Base-by-base conservation (phyloP, 257 asterid species). In the Sherardia arvensis region DNA sequence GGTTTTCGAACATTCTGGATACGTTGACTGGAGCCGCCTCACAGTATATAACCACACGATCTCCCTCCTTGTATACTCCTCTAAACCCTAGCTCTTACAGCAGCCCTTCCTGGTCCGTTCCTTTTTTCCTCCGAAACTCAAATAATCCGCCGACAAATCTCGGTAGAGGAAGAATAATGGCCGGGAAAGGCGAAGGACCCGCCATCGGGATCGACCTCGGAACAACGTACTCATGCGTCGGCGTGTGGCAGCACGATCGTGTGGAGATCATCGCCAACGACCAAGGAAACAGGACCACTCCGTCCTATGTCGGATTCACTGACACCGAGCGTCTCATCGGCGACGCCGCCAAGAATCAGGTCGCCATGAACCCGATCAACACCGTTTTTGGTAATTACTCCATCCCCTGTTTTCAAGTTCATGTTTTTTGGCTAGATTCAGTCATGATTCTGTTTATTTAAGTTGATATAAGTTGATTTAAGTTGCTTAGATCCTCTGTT, bases 291-390 rank as follows among this genome's bases (percentile, higher is more conserved):
- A 64, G 96, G 40, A 88, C 96, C 4, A 88, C 96, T 32, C 95
- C 95, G 60, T 86, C 95, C 0, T 88, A 86, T 34, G 96, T 88
- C 17, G 96, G 68, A 1, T 88, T 88, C 66, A 88, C 95, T 12
- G 96, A 88, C 23, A 51, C 88, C 1, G 96, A 86, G 73, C 62
- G 96, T 61, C 92, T 88, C 28, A 86, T 88, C 33, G 96, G 96
- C n/a, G 96, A 88, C 14, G 95, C 96, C 10, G 96, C 96, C 4
- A 88, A 86, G 87, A 88, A 88, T 38, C 96, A 88, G 85, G 96
- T 86, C 22, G 96, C 96, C 48, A 88, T 86, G 96, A 88, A 86
- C 79, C 92, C 92, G 53, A 73, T 63, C 7, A 88, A 86, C 84
- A 88, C 96, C 1, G 96, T 88, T 27, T 88, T 88, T 2, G 96